Base-by-base conservation (phyloP, 371 early-diverging fungal species). In the Thermomucor indicae-seudaticae region DNA sequence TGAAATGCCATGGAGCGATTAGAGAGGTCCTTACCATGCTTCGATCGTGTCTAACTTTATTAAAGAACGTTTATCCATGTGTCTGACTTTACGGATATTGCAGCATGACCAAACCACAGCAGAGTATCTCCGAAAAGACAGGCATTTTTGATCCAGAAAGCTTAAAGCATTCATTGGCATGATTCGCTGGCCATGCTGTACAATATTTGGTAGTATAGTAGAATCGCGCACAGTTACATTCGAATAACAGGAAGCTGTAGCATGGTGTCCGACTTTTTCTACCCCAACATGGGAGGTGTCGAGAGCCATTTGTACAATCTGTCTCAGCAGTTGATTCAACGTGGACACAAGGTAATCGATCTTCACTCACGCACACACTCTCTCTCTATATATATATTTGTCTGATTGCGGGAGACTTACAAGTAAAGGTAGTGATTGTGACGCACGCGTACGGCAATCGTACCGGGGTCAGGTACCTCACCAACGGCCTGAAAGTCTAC, bases 211-310 rank as follows among this genome's bases (percentile, higher is more conserved):
- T 76, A 71, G 6, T n/a, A 22, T 20, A 25, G 19, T 7, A 22
- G n/a, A n/a, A n/a, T n/a, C n/a, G n/a, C n/a, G n/a, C n/a, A n/a
- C n/a, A n/a, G n/a, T n/a, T n/a, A n/a, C n/a, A n/a, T n/a, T n/a
- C n/a, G n/a, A n/a, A n/a, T n/a, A n/a, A n/a, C n/a, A n/a, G n/a
- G n/a, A n/a, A n/a, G n/a, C n/a, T n/a, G 28, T 64, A 87, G 90
- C 56, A 80, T 94, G 83, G 94, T 92, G 8, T 92, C 92, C 20
- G 99, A 99, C 79, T 99, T 97, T 68, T 98, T 99, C 72, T 96
- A 91, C 68, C 99, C 99, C 28, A 92, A 91, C 53, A 85, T 92
- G 59, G 99, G 99, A 42, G 99, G 99, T 5, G 95, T 99, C 3
- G 99, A 99, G 67, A 91, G 90, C 32, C 99, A 99, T 74, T 72